Evolutionary conservation across 1,284 basidiomycete genomes (phyloP).

Genomic region (Trichosporon coremiiforme): DNA sequence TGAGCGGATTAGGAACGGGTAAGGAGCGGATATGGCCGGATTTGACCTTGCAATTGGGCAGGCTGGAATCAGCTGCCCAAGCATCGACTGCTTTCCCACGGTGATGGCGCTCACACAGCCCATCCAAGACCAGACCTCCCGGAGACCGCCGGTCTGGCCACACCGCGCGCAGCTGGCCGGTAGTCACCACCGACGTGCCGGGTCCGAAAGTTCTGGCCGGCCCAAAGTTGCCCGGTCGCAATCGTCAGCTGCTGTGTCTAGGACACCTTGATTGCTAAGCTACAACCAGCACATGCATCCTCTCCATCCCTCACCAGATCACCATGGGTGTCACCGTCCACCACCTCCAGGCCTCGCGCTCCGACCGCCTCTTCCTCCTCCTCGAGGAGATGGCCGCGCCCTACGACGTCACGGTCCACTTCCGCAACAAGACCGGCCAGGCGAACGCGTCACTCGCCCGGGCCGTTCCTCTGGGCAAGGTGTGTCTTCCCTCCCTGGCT

Average conservation of each 20-base stretch:
- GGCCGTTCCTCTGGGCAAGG: conserved; percentile 42
- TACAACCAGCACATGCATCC: background rate
- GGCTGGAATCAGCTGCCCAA: too few relatives aligned
- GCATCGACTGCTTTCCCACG: too few relatives aligned
- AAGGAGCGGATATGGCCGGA: background rate
- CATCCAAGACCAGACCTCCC: background rate
- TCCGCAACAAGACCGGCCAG: conserved; percentile 31
- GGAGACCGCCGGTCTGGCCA: background rate
- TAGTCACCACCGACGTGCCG: background rate
- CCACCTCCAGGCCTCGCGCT: conserved; percentile 47
- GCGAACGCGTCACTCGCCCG: conserved; percentile 38
- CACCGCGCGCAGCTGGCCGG: too few relatives aligned
- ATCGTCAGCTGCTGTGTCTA: background rate
- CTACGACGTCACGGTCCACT: conserved; percentile 47
- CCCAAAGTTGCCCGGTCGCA: background rate
- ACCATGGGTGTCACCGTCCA: conserved; percentile 36
- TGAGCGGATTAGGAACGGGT: background rate
- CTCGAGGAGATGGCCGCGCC: conserved; percentile 41
- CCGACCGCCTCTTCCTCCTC: conserved; percentile 39
- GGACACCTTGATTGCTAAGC: background rate
- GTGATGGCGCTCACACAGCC: too few relatives aligned
- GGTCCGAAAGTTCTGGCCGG: background rate
- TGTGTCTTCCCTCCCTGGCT: too few relatives aligned
- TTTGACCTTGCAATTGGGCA: too few relatives aligned
- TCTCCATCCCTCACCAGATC: background rate